Conservation (phyloP, 1,284 basidiomycete species). For the Grifola frondosa region DNA sequence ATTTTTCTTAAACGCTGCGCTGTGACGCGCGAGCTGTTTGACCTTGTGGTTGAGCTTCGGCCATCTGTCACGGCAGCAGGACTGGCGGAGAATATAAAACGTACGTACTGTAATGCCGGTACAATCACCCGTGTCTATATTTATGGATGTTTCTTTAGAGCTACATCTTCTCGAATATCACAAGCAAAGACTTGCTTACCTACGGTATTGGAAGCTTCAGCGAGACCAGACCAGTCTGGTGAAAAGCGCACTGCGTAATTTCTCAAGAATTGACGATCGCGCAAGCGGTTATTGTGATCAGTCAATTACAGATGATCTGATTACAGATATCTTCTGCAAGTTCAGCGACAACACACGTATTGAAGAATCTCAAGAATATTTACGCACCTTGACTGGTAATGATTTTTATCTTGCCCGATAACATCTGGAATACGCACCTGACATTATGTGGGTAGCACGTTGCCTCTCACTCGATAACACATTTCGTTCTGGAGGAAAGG, state of each 20-base stretch:
- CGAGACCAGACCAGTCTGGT: too few relatives aligned
- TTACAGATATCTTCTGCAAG: neutral
- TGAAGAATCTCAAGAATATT: conserved; percentile 1
- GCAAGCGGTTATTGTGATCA: neutral
- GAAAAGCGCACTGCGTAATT: too few relatives aligned
- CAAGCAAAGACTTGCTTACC: neutral
- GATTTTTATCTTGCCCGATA: neutral
- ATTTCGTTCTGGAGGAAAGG: conserved; percentile 4
- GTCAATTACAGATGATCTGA: conserved; percentile 1
- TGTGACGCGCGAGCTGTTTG: neutral
- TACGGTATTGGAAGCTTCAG: too few relatives aligned
- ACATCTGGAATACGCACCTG: too few relatives aligned
- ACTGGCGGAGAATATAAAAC: neutral
- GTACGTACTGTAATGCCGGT: neutral
- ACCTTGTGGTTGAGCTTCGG: conserved; percentile 2
- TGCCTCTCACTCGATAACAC: conserved; percentile 6
- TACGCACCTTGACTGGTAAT: too few relatives aligned
- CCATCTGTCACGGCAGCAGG: conserved; percentile 1
- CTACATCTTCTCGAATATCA: conserved; percentile 5
- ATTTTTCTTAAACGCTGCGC: conserved; percentile 3
- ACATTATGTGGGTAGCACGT: too few relatives aligned
- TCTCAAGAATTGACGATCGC: too few relatives aligned
- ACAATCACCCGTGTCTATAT: too few relatives aligned
- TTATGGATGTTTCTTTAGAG: neutral
- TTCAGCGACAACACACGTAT: neutral